Base-by-base conservation (phyloP, 805 yeast genomes). In the Ogataea nitratoaversa region DNA sequence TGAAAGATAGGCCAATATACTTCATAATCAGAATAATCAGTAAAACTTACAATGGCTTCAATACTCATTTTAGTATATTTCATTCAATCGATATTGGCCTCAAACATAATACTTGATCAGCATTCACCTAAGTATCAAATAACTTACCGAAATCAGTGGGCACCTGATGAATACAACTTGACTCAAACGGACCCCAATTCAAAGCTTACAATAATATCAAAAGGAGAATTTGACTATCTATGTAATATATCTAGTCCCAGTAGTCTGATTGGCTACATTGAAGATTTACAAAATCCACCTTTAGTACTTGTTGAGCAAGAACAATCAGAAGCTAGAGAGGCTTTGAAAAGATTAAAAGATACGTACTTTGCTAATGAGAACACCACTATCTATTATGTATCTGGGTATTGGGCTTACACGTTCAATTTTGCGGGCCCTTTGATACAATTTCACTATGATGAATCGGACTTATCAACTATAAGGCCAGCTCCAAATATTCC, bases 271-370 rank as follows among this genome's bases (percentile, higher is more conserved):
- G 34, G 38, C 24, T 29, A n/a, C 14, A 19, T 22, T 9, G 27
- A 14, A 18, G 13, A 14, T 8, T 9, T 19, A 16, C 17, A 19
- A 2, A 22, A 16, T 5, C 7, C 32, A 16, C 12, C 28, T 5
- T 2, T 16, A 14, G 9, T 32, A 3, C 16, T 25, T 19, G 31
- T 37, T 14, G 49, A 47, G 30, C 20, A 22, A 5, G 53, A 52
- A 25, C 53, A 50, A 32, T 30, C 18, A 11, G 38, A 44, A 5
- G 60, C 59, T 13, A 47, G 54, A 19, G 30, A 48, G 2, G 40
- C 43, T 11, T 42, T 57, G 14, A 33, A 36, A 14, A 16, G 34
- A 9, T 51, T 53, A 18, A 46, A 45, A 19, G 20, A 16, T 6
- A n/a, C 8, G 2, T 30, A 41, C 18, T 35, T 41, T 17, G 23